Conservation (phyloP, 2,329 filamentous ascomycete genomes). For the Xylariaceae sp. region DNA sequence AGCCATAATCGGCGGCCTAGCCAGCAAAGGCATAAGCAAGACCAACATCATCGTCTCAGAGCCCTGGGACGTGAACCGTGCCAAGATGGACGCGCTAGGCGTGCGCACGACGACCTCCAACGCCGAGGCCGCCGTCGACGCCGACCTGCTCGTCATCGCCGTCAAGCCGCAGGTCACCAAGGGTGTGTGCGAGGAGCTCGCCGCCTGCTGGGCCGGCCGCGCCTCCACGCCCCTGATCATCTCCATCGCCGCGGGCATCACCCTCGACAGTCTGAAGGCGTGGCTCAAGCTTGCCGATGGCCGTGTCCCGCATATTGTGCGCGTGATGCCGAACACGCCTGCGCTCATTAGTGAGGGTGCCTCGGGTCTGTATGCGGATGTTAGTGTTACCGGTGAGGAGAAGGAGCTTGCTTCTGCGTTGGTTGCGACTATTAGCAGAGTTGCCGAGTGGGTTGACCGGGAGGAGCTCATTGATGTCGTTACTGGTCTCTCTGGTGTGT, state of each 20-base stretch:
- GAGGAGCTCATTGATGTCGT: slow-evolving; percentile 48
- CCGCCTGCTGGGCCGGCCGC: slow-evolving; percentile 34
- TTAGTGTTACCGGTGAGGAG: slow-evolving; percentile 39
- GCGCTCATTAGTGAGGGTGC: slow-evolving; percentile 47
- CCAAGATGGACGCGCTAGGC: slow-evolving; percentile 43
- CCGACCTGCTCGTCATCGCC: slow-evolving; percentile 45
- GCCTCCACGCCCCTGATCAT: slow-evolving; percentile 40
- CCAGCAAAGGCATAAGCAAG: slow-evolving; percentile 39
- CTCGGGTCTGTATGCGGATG: slow-evolving; percentile 42
- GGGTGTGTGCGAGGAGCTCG: slow-evolving; percentile 44
- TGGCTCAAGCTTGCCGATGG: slow-evolving; percentile 39
- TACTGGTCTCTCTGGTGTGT: slow-evolving; percentile 44
- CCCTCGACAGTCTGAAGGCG: slow-evolving; percentile 38
- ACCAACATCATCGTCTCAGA: slow-evolving; percentile 45
- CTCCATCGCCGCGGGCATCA: slow-evolving; percentile 47
- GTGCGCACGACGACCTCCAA: slow-evolving; percentile 45
- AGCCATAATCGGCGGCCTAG: slow-evolving; percentile 47
- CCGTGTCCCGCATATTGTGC: slow-evolving; percentile 40
- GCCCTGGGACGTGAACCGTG: slow-evolving; percentile 49
- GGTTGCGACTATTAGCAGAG: slow-evolving; percentile 43
- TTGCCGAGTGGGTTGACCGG: slow-evolving; percentile 45
- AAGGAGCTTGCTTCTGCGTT: slow-evolving; percentile 39
- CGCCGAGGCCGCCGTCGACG: slow-evolving; percentile 39
- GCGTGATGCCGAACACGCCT: slow-evolving; percentile 50
- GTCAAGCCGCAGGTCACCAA: slow-evolving; percentile 49